Conservation (phyloP, 2,329 filamentous ascomycete genomes). For the Colletotrichum sp. region DNA sequence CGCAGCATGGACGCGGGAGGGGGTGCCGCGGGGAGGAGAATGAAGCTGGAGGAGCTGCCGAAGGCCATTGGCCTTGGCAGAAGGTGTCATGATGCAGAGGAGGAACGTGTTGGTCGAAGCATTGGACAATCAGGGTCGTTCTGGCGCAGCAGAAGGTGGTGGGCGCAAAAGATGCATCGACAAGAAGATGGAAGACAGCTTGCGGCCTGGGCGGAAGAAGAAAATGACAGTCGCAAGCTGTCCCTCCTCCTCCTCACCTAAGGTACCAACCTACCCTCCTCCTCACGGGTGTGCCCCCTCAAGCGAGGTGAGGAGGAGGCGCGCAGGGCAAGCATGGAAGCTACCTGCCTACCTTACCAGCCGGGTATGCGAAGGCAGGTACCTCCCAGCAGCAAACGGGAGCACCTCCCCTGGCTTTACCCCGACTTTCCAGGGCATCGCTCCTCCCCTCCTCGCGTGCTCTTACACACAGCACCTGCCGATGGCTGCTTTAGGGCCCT, state of each 20-base stretch:
- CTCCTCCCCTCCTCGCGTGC: neutral
- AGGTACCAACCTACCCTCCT: neutral
- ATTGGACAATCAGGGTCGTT: neutral
- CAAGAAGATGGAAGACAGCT: neutral
- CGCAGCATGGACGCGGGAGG: constrained; percentile 27
- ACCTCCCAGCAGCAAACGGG: neutral
- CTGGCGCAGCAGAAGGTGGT: neutral
- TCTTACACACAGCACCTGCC: constrained; percentile 7
- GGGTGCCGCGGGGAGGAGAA: constrained; percentile 26
- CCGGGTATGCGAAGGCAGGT: neutral
- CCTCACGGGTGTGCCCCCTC: neutral
- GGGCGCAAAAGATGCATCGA: neutral
- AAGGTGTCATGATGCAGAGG: constrained; percentile 11
- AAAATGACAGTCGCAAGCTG: neutral
- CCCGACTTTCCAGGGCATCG: neutral
- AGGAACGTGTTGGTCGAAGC: neutral
- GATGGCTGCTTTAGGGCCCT: constrained; percentile 9
- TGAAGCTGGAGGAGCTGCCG: constrained; percentile 25
- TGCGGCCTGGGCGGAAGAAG: neutral
- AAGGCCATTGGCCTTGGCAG: constrained; percentile 26
- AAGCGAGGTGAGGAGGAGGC: neutral
- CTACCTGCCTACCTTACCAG: neutral
- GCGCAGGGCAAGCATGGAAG: neutral
- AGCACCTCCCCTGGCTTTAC: neutral
- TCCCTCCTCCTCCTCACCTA: neutral